Conservation (phyloP, 305 asterid genomes). For the Fraxinus albicans region DNA sequence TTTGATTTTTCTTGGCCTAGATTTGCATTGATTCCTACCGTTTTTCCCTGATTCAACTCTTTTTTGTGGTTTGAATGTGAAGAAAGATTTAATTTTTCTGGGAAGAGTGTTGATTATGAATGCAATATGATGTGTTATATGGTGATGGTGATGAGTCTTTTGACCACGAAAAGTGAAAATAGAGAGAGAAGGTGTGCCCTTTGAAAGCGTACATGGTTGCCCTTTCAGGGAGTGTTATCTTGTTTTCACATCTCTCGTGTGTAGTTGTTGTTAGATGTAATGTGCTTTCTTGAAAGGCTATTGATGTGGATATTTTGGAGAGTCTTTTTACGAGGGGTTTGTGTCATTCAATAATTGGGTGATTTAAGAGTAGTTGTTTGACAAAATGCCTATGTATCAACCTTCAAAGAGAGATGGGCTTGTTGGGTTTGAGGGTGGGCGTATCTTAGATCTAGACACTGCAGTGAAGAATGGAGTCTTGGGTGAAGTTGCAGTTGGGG, state of each 20-base stretch:
- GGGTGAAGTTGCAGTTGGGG: constrained; percentile 41
- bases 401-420: constrained; percentile 33
- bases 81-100: not conserved
- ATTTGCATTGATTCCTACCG: not conserved
- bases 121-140: not conserved
- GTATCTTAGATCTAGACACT: constrained; percentile 46
- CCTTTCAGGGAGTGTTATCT: constrained; percentile 25
- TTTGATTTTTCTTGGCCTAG: not conserved
- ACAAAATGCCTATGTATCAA: constrained; percentile 44
- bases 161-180: constrained; percentile 38
- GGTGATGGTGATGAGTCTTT: constrained; percentile 2
- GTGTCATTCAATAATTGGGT: not conserved
- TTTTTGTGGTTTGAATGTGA: not conserved
- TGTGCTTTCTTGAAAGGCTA: constrained; percentile 9
- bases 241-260: constrained; percentile 31
- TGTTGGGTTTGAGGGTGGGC: constrained; percentile 47
- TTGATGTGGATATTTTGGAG: constrained; percentile 15
- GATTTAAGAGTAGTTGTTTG: not conserved
- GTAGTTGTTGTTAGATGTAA: constrained; percentile 14
- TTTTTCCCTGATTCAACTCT: not conserved
- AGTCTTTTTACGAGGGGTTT: constrained; percentile 13
- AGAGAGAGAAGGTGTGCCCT: constrained; percentile 24
- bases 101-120: not conserved
- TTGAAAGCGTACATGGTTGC: constrained; percentile 37
- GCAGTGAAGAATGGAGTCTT: constrained; percentile 20